phyloP scores from a whole-genome alignment of 192 early-diverging fungal species.

The Pilobolus umbonatus region DNA sequence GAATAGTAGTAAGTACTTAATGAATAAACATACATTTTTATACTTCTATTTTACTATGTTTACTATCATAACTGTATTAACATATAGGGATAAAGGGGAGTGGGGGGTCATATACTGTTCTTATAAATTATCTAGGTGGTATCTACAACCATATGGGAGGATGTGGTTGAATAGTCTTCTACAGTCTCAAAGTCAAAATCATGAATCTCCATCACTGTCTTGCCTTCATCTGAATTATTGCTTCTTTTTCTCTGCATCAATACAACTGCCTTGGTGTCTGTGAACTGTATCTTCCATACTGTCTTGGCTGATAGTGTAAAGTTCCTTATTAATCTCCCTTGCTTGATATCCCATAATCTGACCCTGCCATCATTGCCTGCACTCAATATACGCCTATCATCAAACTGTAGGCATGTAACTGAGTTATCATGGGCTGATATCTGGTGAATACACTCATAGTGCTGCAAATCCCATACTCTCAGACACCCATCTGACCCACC shows the following conservation, averaged over 20 bases:
- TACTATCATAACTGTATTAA: no score
- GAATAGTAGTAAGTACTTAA: no score
- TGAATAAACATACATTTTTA: no score
- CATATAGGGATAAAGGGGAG: no score
- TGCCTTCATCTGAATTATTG: constrained; percentile 21
- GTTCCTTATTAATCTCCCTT: constrained; percentile 79
- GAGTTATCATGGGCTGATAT: constrained; percentile 73
- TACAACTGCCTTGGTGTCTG: constrained; percentile 50
- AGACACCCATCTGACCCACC: constrained; percentile 92
- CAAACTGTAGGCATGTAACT: constrained; percentile 96
- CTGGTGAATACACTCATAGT: constrained; percentile 53
- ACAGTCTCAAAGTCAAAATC: constrained; percentile 33
- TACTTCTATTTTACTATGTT: no score
- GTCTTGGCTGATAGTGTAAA: constrained; percentile 75
- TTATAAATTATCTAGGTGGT: no score
- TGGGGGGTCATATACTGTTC: no score
- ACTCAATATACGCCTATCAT: constrained; percentile 84
- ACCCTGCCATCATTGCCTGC: constrained; percentile 87
- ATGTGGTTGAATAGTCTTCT: constrained; percentile 8
- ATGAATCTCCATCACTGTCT: constrained; percentile 38
- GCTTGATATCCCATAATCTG: constrained; percentile 91
- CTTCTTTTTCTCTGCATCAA: constrained; percentile 41
- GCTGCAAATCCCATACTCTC: constrained; percentile 84
- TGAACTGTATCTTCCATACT: constrained; percentile 74
- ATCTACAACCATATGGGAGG: constrained; percentile 9